Evolutionary conservation across 1,284 basidiomycete genomes (phyloP).

Genomic region (Schizopora paradoxa): DNA sequence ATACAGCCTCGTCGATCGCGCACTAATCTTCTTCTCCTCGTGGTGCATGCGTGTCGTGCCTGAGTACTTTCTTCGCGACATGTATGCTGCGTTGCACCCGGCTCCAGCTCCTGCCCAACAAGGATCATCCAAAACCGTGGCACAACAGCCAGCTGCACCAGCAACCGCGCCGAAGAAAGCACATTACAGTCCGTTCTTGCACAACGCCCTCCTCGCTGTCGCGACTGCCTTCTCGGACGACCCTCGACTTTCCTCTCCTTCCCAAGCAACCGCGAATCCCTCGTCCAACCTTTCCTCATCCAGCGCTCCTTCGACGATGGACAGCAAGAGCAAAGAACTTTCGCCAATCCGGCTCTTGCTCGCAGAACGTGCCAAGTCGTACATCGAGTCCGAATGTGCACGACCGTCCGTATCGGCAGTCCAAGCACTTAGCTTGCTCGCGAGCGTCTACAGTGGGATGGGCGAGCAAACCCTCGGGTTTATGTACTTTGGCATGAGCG

Average conservation of each 20-base stretch:
- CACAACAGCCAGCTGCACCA: constrained; percentile 14
- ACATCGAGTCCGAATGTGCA: constrained; percentile 51
- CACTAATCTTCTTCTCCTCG: constrained; percentile 56
- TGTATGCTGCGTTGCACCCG: constrained; percentile 49
- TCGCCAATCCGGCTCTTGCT: constrained; percentile 44
- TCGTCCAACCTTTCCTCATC: too few species aligned
- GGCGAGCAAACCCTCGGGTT: constrained; percentile 55
- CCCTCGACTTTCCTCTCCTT: constrained; percentile 31
- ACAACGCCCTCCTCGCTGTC: constrained; percentile 60
- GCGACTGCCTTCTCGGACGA: constrained; percentile 56
- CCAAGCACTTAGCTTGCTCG: constrained; percentile 50
- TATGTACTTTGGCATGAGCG: constrained; percentile 46
- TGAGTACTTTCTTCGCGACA: constrained; percentile 54
- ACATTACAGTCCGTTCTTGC: constrained; percentile 67
- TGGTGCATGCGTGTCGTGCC: constrained; percentile 46
- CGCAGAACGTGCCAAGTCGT: constrained; percentile 48
- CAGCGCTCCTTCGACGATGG: too few species aligned
- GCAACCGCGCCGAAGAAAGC: constrained; percentile 39
- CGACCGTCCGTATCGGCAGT: constrained; percentile 55
- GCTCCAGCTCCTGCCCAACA: constrained; percentile 35
- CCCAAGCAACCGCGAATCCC: constrained; percentile 34
- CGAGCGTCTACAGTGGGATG: constrained; percentile 50
- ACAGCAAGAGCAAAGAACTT: too few species aligned
- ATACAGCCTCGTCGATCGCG: constrained; percentile 44
- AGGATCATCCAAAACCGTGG: constrained; percentile 25